Evolutionary conservation across 352 stramenopile species (phyloP).

Genomic region (Thraustochytrium sp.): DNA sequence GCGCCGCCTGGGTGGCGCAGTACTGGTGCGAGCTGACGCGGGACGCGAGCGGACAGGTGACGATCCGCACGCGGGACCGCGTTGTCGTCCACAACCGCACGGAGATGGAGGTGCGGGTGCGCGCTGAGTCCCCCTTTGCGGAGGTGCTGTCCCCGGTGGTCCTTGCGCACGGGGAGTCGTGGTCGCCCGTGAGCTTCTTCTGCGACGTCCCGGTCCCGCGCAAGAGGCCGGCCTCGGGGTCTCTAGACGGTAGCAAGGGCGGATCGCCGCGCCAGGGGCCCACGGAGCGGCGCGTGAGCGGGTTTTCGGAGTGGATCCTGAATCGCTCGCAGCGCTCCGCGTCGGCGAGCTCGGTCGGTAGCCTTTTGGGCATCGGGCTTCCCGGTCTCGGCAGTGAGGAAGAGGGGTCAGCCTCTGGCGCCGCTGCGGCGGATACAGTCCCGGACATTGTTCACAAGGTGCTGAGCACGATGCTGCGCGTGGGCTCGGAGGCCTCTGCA

Average conservation of each 20-base stretch:
- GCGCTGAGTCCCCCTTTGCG: neutral
- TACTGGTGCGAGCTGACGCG: neutral
- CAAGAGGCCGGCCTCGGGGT: neutral
- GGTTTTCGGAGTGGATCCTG: conserved; percentile 27
- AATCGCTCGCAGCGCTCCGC: neutral
- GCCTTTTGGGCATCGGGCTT: neutral
- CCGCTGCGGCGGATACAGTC: no score
- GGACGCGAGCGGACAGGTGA: neutral
- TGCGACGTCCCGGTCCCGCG: neutral
- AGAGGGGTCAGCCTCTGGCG: no score
- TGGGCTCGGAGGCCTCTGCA: neutral
- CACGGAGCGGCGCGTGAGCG: neutral
- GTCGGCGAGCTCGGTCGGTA: neutral
- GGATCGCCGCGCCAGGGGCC: no score
- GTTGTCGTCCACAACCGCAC: conserved; percentile 7
- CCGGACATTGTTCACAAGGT: no score
- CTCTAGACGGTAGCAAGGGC: neutral
- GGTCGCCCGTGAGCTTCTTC: conserved; percentile 22
- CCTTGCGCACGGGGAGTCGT: neutral
- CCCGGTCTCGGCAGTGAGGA: no score
- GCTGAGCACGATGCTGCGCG: neutral
- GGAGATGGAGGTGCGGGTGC: neutral
- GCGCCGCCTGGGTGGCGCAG: conserved; percentile 2
- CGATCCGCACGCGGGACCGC: neutral
- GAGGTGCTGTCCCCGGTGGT: neutral